Evolutionary conservation across 768 basidiomycete genomes (phyloP).

Genomic region (Xerocomus spinulosus): DNA sequence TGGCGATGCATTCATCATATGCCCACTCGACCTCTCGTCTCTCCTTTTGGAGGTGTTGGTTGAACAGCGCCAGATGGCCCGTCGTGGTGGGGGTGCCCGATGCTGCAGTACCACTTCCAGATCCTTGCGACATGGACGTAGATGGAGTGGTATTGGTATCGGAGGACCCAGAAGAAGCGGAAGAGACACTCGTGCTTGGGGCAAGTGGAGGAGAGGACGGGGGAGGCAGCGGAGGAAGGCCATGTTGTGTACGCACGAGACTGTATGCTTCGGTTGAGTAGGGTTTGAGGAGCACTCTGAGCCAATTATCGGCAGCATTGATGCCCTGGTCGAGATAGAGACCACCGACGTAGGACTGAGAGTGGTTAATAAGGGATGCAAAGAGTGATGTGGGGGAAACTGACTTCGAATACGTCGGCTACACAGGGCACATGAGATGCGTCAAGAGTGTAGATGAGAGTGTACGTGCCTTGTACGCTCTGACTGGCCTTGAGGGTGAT

Average conservation of each 20-base stretch:
- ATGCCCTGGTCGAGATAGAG: constrained; percentile 69
- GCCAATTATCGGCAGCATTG: constrained; percentile 51
- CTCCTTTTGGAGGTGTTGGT: constrained; percentile 64
- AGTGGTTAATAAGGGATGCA: constrained; percentile 1
- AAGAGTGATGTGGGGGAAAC: constrained; percentile 5
- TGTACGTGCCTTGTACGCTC: constrained; percentile 62
- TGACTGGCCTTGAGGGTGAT: constrained; percentile 64
- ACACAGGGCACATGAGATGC: constrained; percentile 1
- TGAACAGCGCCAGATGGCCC: constrained; percentile 78
- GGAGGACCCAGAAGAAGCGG: constrained; percentile 7
- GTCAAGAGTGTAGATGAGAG: neutral
- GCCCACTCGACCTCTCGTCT: constrained; percentile 65
- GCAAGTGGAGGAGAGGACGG: constrained; percentile 19
- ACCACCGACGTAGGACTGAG: constrained; percentile 75
- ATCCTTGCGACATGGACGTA: constrained; percentile 4
- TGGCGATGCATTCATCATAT: constrained; percentile 46
- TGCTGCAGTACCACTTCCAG: neutral
- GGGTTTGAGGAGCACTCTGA: constrained; percentile 57
- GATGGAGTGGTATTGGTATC: neutral
- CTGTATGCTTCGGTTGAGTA: constrained; percentile 60
- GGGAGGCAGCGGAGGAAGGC: constrained; percentile 46
- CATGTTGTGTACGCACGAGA: constrained; percentile 61
- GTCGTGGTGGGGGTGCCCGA: constrained; percentile 30
- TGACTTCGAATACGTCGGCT: constrained; percentile 81
- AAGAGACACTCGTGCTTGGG: constrained; percentile 17